Evolutionary conservation across 1,284 basidiomycete species (phyloP).

Genomic region (Dichomitus squalens): DNA sequence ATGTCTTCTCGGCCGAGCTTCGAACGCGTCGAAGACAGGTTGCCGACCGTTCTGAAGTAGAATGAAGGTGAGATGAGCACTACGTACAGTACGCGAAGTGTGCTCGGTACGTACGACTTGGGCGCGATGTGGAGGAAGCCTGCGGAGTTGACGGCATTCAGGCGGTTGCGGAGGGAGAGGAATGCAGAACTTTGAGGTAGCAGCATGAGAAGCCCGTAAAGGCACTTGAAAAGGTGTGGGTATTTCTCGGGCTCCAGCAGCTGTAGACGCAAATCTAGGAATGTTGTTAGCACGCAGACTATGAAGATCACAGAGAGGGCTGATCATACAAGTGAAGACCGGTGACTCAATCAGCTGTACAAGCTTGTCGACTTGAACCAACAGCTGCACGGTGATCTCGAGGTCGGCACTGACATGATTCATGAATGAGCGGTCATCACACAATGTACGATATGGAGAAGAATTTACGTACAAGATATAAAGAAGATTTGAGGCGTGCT

Average conservation of each 20-base stretch:
- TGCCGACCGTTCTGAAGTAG: conserved; percentile 32
- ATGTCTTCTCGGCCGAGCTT: conserved; percentile 86
- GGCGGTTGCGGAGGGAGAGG: conserved; percentile 89
- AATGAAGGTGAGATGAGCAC: not conserved
- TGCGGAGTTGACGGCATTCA: conserved; percentile 94
- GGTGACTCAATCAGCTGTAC: conserved; percentile 98
- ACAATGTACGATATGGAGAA: not conserved
- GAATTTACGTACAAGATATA: conserved; percentile 82
- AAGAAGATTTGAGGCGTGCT: conserved; percentile 97
- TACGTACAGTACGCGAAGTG: not conserved
- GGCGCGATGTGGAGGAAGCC: conserved; percentile 91
- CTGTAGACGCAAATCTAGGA: conserved; percentile 90
- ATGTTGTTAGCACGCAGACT: not conserved
- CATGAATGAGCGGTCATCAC: not conserved
- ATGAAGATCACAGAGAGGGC: not conserved
- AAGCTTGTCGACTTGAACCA: conserved; percentile 98
- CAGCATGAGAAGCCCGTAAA: conserved; percentile 97
- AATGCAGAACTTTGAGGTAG: conserved; percentile 97
- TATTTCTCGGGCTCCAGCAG: conserved; percentile 96
- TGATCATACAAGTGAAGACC: conserved; percentile 88
- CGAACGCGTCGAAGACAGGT: conserved; percentile 58
- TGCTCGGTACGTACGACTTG: conserved; percentile 56
- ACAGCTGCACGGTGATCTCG: conserved; percentile 92
- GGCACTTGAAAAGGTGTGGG: conserved; percentile 95
- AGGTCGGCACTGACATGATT: conserved; percentile 78